Evolutionary conservation across 208 protist genomes (phyloP).

Genomic region (Leishmania guyanensis): DNA sequence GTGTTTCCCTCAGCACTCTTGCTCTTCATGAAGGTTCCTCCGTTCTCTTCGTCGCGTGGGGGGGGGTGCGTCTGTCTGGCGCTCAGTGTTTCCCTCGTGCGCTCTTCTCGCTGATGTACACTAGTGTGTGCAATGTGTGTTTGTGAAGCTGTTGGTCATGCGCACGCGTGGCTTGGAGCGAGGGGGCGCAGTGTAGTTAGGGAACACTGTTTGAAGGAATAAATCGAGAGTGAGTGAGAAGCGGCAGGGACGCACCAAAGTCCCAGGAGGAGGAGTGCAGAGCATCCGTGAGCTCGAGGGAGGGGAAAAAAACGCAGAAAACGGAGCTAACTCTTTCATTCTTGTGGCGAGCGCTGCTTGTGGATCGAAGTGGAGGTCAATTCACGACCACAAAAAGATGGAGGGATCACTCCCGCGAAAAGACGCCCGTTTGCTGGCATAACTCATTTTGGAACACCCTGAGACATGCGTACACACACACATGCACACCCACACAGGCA

Average conservation of each 20-base stretch:
- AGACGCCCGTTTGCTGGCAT: not conserved
- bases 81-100: not conserved
- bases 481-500: not conserved
- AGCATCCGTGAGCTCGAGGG: not conserved
- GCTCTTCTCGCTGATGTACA: not conserved
- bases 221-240: not conserved
- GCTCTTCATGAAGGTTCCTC: too few relatives aligned
- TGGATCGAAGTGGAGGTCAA: not conserved
- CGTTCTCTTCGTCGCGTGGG: too few relatives aligned
- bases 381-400: too few relatives aligned
- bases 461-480: conserved; percentile 1
- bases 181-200: not conserved
- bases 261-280: not conserved
- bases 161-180: too few relatives aligned
- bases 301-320: not conserved
- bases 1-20: too few relatives aligned
- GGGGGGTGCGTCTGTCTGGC: not conserved
- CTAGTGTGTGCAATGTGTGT: not conserved
- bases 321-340: not conserved
- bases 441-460: not conserved
- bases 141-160: not conserved
- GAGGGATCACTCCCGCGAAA: too few relatives aligned
- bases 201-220: not conserved
- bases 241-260: not conserved
- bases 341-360: not conserved